A percentile compares a stretch with the other conserved stretches of the same genome.
phyloP scores from a whole-genome alignment of 176 grass and related monocot species.

The Aegilops sharonensis region DNA sequence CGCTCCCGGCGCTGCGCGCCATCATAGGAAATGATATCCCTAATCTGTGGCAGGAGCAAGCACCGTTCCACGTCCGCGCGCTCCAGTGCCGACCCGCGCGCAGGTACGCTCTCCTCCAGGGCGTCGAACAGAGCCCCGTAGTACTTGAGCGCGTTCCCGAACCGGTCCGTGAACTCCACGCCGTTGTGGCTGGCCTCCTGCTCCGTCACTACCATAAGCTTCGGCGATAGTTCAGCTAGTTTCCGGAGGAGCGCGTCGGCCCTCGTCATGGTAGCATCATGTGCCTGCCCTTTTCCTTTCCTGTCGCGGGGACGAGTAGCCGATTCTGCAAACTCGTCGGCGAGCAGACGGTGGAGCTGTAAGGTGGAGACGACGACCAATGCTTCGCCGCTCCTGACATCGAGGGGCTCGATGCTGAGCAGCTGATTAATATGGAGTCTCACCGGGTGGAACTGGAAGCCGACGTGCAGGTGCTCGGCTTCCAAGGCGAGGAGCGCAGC shows the following conservation, averaged over 20 bases:
- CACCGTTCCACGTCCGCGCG: constrained; percentile 37
- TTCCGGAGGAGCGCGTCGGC: constrained; percentile 44
- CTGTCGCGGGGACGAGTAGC: not conserved
- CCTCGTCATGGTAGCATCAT: not conserved
- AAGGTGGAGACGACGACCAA: constrained; percentile 50
- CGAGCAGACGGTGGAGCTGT: constrained; percentile 48
- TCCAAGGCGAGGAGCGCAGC: constrained; percentile 35
- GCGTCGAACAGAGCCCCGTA: constrained; percentile 53
- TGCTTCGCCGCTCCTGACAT: constrained; percentile 36
- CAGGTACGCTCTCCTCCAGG: constrained; percentile 31
- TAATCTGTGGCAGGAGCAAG: constrained; percentile 56
- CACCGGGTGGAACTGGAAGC: constrained; percentile 45
- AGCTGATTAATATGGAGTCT: constrained; percentile 25
- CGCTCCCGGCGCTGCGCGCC: constrained; percentile 44
- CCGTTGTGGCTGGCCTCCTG: constrained; percentile 67
- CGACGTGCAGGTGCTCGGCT: constrained; percentile 39
- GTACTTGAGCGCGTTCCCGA: constrained; percentile 44
- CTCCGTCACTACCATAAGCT: constrained; percentile 63
- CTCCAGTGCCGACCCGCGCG: constrained; percentile 28
- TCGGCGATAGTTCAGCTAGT: constrained; percentile 41
- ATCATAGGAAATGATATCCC: constrained; percentile 47
- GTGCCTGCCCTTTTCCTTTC: not conserved
- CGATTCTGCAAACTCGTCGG: not conserved
- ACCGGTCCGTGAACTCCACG: constrained; percentile 15
- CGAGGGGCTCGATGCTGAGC: constrained; percentile 24